A percentile compares a stretch with the other conserved stretches of the same genome.
Conservation (phyloP, 163 green algal species). For the Botryococcus braunii region DNA sequence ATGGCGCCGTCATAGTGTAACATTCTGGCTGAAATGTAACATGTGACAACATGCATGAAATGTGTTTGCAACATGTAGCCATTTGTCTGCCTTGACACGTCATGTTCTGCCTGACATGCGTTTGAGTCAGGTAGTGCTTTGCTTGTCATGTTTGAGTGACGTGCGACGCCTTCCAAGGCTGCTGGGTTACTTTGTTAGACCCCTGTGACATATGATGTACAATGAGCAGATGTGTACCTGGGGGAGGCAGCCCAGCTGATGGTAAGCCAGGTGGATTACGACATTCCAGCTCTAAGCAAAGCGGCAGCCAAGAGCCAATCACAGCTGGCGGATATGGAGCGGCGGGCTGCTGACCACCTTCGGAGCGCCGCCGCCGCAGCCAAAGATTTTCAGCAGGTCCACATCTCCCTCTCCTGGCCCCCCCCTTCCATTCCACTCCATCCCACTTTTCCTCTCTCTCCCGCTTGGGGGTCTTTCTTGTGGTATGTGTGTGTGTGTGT, state of each 20-base stretch:
- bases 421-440: neutral
- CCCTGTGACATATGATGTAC: too few relatives aligned
- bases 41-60: too few relatives aligned
- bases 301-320: constrained; percentile 35
- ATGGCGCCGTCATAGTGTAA: too few relatives aligned
- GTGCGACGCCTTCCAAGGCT: too few relatives aligned
- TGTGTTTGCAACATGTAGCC: too few relatives aligned
- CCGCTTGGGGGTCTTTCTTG: too few relatives aligned
- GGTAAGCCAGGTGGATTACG: constrained; percentile 42
- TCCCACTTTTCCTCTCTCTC: neutral
- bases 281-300: constrained; percentile 45
- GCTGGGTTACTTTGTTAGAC: too few relatives aligned
- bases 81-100: too few relatives aligned
- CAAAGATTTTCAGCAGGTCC: constrained; percentile 39
- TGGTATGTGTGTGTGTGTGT: neutral
- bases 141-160: too few relatives aligned
- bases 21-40: too few relatives aligned
- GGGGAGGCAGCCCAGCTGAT: constrained; percentile 7
- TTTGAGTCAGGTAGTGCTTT: too few relatives aligned
- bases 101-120: too few relatives aligned
- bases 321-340: constrained; percentile 50
- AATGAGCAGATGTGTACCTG: neutral
- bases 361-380: constrained; percentile 35
- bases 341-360: constrained; percentile 37
- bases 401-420: neutral